These are phyloP conservation scores for Tulasnella sp. DNA, from an alignment of 768 basidiomycete genomes.

Conservation along the genomic window DNA sequence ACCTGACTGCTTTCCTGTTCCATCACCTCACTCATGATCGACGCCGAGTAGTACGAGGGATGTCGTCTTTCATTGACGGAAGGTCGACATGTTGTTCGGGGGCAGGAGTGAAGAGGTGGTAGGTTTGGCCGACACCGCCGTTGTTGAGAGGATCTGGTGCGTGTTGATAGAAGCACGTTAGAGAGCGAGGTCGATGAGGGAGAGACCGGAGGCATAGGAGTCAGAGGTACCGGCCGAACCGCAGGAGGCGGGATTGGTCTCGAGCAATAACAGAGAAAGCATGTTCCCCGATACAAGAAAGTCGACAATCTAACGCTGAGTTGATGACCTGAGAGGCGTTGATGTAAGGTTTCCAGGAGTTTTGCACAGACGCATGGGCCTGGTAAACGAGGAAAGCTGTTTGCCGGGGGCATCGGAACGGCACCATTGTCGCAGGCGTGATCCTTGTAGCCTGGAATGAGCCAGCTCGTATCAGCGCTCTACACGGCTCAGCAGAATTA, in stretches of 20 bases:
- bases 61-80: conserved; percentile 73
- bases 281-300: no score
- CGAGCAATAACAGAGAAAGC: conserved; percentile 44
- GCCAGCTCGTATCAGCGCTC: no score
- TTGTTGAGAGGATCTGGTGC: conserved; percentile 51
- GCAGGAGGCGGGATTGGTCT: conserved; percentile 56
- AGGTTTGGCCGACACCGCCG: conserved; percentile 45
- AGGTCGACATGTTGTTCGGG: conserved; percentile 57
- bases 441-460: conserved; percentile 14
- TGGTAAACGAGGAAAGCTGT: conserved; percentile 25
- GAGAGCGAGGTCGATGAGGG: conserved; percentile 64
- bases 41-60: conserved; percentile 73
- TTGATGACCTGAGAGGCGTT: conserved; percentile 22
- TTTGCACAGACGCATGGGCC: conserved; percentile 19
- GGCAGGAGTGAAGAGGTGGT: conserved; percentile 60
- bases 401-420: background rate
- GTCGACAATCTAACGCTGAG: no score
- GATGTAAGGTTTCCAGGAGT: conserved; percentile 26
- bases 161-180: conserved; percentile 58
- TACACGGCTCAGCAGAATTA: background rate
- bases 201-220: conserved; percentile 62
- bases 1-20: conserved; percentile 66
- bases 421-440: conserved; percentile 2
- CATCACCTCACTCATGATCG: conserved; percentile 71
- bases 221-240: conserved; percentile 60